Conservation (phyloP, 345 rosid genomes). For the Isatis tinctoria region DNA sequence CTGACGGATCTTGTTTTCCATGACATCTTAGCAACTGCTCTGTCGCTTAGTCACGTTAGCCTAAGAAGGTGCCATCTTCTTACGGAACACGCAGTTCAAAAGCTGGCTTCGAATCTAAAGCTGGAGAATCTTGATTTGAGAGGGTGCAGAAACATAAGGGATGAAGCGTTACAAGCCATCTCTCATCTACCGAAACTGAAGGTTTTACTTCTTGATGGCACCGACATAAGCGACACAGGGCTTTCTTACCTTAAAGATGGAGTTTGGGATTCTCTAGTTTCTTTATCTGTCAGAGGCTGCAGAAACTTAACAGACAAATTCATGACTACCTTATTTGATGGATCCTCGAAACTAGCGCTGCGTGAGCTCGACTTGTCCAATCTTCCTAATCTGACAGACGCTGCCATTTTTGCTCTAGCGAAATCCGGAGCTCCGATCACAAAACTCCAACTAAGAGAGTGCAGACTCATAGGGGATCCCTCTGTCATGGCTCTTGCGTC, state of each 20-base stretch:
- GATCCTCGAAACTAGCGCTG: constrained; percentile 54
- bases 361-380: constrained; percentile 82
- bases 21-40: constrained; percentile 78
- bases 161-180: constrained; percentile 63
- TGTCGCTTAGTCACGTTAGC: constrained; percentile 69
- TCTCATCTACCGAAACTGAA: constrained; percentile 52
- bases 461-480: constrained; percentile 72
- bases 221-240: constrained; percentile 67
- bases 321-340: constrained; percentile 60
- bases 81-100: constrained; percentile 60
- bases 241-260: constrained; percentile 43
- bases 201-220: constrained; percentile 59
- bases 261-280: constrained; percentile 53
- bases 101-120: constrained; percentile 48
- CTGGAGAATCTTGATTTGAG: constrained; percentile 71
- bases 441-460: constrained; percentile 80
- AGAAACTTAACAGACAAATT: constrained; percentile 75
- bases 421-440: constrained; percentile 58
- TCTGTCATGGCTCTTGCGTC: constrained; percentile 80
- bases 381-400: constrained; percentile 65
- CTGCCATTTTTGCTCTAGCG: constrained; percentile 61
- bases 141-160: constrained; percentile 74
- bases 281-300: constrained; percentile 86
- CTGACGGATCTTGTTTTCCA: constrained; percentile 87
- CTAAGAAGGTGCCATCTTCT: constrained; percentile 86